These are phyloP conservation scores for Boletus pseudopeckii DNA, from an alignment of 768 basidiomycete genomes.

Conservation along the genomic window DNA sequence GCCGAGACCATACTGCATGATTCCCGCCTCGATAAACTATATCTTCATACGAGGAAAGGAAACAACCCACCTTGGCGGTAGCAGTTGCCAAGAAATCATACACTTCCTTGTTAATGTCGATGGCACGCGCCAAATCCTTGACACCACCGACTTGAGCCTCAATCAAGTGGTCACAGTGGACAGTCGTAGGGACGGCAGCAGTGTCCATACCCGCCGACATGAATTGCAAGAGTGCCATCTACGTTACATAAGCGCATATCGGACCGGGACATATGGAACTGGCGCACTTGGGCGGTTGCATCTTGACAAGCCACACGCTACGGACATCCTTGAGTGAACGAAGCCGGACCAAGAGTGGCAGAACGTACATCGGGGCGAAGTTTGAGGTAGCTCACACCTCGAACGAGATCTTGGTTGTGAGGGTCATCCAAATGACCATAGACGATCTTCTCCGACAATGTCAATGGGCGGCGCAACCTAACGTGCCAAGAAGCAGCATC, in stretches of 20 bases:
- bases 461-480: conserved; percentile 86
- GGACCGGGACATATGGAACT: conserved; percentile 14
- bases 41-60: neutral
- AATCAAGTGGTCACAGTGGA: conserved; percentile 99
- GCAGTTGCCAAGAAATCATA: conserved; percentile 99
- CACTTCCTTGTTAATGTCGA: conserved; percentile 95
- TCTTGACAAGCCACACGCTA: conserved; percentile 90
- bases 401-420: conserved; percentile 83
- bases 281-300: conserved; percentile 76
- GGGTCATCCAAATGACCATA: conserved; percentile 98
- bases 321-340: conserved; percentile 3
- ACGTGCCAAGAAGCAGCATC: neutral
- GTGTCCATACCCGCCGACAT: conserved; percentile 99
- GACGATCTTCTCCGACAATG: conserved; percentile 93
- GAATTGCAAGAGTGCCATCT: conserved; percentile 99
- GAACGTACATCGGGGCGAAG: conserved; percentile 92
- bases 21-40: neutral
- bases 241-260: conserved; percentile 29
- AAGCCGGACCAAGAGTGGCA: neutral
- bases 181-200: conserved; percentile 95
- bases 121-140: conserved; percentile 90
- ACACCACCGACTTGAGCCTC: conserved; percentile 94
- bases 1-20: conserved; percentile 84
- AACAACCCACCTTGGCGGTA: conserved; percentile 72
- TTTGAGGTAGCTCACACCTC: conserved; percentile 94